Percentiles rank a stretch among this genome's conserved stretches.
Conservation (phyloP, 2,329 filamentous ascomycete species). For the Xylariaceae sp. region DNA sequence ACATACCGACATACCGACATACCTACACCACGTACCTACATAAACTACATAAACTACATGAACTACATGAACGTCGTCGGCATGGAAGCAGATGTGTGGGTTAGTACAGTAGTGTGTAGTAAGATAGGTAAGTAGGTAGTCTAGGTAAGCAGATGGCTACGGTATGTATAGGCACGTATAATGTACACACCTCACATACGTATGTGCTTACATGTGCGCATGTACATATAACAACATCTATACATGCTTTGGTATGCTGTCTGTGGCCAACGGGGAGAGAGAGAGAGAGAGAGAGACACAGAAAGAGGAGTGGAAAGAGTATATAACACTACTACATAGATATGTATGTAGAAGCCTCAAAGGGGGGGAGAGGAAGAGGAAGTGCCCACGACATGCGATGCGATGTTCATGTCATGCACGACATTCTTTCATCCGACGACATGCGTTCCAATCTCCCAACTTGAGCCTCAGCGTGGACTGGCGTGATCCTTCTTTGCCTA, state of each 20-base stretch:
- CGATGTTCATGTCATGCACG: conserved; percentile 31
- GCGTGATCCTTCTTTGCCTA: background rate
- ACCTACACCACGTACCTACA: no score
- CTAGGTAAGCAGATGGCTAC: conserved; percentile 26
- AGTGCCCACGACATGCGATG: conserved; percentile 27
- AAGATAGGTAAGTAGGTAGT: conserved; percentile 2
- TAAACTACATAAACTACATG: no score
- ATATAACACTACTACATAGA: no score
- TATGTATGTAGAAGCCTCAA: conserved; percentile 28
- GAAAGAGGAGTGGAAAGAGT: no score
- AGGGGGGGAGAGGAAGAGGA: no score
- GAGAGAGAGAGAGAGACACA: background rate
- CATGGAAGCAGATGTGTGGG: no score
- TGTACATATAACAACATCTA: background rate
- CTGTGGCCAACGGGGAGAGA: no score
- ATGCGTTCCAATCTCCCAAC: conserved; percentile 11
- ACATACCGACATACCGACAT: background rate
- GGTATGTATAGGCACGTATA: conserved; percentile 12
- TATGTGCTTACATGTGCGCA: background rate
- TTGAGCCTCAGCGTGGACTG: conserved; percentile 14
- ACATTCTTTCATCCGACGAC: conserved; percentile 23
- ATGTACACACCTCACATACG: background rate
- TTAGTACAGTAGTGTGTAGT: no score
- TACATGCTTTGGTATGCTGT: conserved; percentile 1
- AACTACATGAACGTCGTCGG: no score